Base-by-base conservation (phyloP, 164 flowering plant genomes). In the Tetracentron sinense region DNA sequence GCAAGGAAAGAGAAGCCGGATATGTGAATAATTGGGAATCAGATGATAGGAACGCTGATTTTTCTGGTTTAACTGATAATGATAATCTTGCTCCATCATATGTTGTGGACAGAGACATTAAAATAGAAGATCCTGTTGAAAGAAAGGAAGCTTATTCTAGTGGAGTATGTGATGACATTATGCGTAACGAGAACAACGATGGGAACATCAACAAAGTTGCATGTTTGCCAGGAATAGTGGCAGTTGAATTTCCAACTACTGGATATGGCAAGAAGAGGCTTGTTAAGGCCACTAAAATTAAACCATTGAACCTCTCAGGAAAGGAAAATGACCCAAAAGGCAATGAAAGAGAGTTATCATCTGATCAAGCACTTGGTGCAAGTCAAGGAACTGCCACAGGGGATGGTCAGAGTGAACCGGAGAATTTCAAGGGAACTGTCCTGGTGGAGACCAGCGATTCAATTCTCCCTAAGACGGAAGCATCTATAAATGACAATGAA, bases 401-500 rank as follows among this genome's bases (percentile, higher is more conserved):
- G 15, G 56, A 27, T 60, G 62, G 25, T 58, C 66, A 66, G 56
- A 61, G 50, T 51, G 64, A 35, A 50, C 74, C 58, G 20, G 79
- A 70, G 29, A 56, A 51, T 68, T 59, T 20, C 28, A 38, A 68
- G 58, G 56, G 33, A 55, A 23, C 62, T 68, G 73, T 66, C 19
- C 25, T 54, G 53, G 33, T 53, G n/a, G n/a, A n/a, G n/a, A n/a
- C n/a, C n/a, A n/a, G n/a, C n/a, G n/a, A n/a, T 57, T 47, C 68
- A 44, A 38, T 67, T 56, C 30, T 61, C 17, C 66, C 73, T 10
- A 68, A 66, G 47, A 51, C 35, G 4, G 81, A 80, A 52, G 17
- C 69, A 51, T 58, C 67, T 62, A 20, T 49, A 15, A 74, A 63
- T 67, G 62, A 48, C 54, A 69, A 74, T 62, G 76, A 68, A 69